A percentile compares a stretch with the other conserved stretches of the same genome.
phyloP scores from a whole-genome alignment of 768 basidiomycete species.

The Rhodotorula taiwanensis region DNA sequence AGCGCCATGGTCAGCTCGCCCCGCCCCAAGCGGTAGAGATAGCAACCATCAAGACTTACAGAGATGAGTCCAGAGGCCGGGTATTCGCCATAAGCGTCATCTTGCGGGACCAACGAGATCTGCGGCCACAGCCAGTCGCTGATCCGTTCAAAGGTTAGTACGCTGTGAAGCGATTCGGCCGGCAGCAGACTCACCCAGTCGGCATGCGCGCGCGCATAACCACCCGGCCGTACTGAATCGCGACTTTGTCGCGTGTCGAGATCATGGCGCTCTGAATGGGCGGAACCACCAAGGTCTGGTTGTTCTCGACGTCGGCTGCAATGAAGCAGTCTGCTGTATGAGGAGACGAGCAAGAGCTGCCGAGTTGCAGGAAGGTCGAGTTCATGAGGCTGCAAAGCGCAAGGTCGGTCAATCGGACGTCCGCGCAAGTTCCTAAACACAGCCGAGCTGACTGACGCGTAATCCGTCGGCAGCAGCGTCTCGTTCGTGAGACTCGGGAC shows the following conservation, averaged over 20 bases:
- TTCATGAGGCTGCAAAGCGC: constrained; percentile 4
- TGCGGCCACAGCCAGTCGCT: constrained; percentile 47
- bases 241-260: constrained; percentile 63
- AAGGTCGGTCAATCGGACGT: too few relatives aligned
- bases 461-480: constrained; percentile 15
- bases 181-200: constrained; percentile 48
- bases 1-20: too few relatives aligned
- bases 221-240: constrained; percentile 71
- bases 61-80: constrained; percentile 66
- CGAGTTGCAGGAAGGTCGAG: constrained; percentile 25
- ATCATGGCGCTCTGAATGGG: constrained; percentile 77
- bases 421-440: too few relatives aligned
- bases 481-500: constrained; percentile 23
- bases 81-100: constrained; percentile 52
- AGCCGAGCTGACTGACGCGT: constrained; percentile 12
- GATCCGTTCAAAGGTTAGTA: too few relatives aligned
- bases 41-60: constrained; percentile 46
- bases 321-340: constrained; percentile 24
- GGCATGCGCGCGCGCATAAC: constrained; percentile 79
- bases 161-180: too few relatives aligned
- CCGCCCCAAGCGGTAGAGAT: too few relatives aligned
- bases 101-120: constrained; percentile 51
- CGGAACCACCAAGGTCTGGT: constrained; percentile 66
- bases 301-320: constrained; percentile 51
- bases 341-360: constrained; percentile 19